Evolutionary conservation across 2,329 filamentous ascomycete species (phyloP).

Genomic region (Colletotrichum paranaense): DNA sequence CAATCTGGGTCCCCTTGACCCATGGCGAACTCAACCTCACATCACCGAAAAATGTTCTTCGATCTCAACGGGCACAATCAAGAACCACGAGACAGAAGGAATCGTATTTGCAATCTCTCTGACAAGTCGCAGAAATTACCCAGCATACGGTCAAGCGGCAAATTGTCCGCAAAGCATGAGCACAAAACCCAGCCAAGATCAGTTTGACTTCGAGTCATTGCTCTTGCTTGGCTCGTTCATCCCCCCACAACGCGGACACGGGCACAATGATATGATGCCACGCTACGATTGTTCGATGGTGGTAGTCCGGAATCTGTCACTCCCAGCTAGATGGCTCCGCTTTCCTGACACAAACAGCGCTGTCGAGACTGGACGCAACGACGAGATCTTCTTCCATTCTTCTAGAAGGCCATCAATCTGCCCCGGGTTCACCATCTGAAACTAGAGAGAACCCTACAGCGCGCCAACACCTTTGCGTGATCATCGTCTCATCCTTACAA

Average conservation of each 20-base stretch:
- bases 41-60: neutral
- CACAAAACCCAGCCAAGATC: neutral
- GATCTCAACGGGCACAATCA: neutral
- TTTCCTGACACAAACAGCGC: conserved; percentile 17
- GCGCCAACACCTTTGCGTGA: conserved; percentile 8
- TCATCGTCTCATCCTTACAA: conserved; percentile 27
- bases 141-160: neutral
- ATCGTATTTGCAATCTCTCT: neutral
- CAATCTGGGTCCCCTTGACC: neutral
- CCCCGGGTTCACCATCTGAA: neutral
- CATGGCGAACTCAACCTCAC: neutral
- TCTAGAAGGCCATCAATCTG: conserved; percentile 15
- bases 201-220: conserved; percentile 19
- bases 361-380: neutral
- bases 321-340: conserved; percentile 1
- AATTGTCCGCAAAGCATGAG: neutral
- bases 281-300: conserved; percentile 4
- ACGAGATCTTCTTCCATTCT: neutral
- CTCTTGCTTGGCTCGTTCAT: neutral
- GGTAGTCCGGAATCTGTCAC: conserved; percentile 12
- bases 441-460: neutral
- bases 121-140: neutral
- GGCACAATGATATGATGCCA: conserved; percentile 1
- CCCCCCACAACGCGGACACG: neutral
- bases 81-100: too few species aligned